Percentiles rank a stretch among this genome's conserved stretches.
Evolutionary conservation across 805 yeast species (phyloP).

Genomic region (Ogataea methylovora): DNA sequence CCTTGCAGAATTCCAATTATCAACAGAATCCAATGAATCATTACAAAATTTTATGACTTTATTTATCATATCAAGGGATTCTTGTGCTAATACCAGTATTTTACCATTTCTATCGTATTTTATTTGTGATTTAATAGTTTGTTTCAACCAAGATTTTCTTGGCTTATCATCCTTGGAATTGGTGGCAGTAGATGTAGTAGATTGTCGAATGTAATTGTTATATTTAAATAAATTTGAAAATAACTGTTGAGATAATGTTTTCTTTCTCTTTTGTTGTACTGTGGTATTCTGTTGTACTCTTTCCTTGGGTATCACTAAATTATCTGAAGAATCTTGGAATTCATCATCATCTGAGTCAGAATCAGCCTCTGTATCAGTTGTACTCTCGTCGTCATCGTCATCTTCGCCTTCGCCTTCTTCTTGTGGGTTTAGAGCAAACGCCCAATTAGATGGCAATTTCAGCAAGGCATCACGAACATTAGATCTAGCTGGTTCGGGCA

Average conservation of each 20-base stretch:
- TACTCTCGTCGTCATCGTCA: constrained; percentile 8
- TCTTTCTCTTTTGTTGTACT: neutral
- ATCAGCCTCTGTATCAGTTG: constrained; percentile 3
- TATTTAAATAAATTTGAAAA: constrained; percentile 22
- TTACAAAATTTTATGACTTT: constrained; percentile 80
- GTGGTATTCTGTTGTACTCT: no score
- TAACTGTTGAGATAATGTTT: constrained; percentile 14
- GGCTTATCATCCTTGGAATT: neutral
- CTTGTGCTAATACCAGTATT: constrained; percentile 77
- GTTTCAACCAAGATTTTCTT: constrained; percentile 17
- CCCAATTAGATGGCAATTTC: constrained; percentile 69
- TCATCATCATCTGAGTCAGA: constrained; percentile 5
- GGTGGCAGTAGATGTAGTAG: neutral
- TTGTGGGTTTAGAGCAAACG: constrained; percentile 22
- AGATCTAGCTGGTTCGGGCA: constrained; percentile 72
- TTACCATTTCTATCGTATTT: constrained; percentile 51
- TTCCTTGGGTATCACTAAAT: constrained; percentile 14
- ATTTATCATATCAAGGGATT: constrained; percentile 79
- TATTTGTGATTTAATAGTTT: constrained; percentile 20
- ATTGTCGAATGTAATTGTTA: constrained; percentile 5
- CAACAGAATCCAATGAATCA: constrained; percentile 79
- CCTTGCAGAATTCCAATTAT: constrained; percentile 51
- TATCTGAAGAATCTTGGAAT: constrained; percentile 18
- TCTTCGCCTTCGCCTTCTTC: constrained; percentile 6
- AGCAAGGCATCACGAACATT: constrained; percentile 75